Evolutionary conservation across 257 asterid genomes (phyloP), one percentile per base, ranked within the genome.

Genomic region (Solanum tarijense): DNA sequence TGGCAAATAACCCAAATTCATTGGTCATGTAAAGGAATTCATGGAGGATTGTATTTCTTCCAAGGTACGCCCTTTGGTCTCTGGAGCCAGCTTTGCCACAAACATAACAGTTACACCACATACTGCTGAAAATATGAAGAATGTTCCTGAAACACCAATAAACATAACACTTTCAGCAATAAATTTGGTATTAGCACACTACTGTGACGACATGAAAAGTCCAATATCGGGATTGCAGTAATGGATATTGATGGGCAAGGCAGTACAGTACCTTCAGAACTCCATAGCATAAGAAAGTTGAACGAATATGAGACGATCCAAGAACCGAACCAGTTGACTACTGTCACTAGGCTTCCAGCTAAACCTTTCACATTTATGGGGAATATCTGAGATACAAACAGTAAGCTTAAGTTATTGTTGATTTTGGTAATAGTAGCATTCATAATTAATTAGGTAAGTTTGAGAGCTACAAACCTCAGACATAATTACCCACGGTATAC

Each of bases 401-500:
- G 27, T 62, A 35, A 12, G 58, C 27, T 84, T 43, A 79, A 79
- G 12, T 46, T 25, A 3, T 36, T 25, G 38, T 43, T 43, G 85
- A 16, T 29, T 43, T 46, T 9, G 10, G 25, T 2, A 43, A 1
- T 27, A 46, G 66, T 36, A 79, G 2, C 4, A 29, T 48, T 46
- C 7, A 46, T 10, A 81, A 5, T 11, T 14, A 38, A 85, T 62
- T 29, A 14, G 58, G 87, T 38, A 39, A 21, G 3, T 16, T 39
- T 10, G 13, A n/a, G 68, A 83, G 20, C 23, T 10, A 73, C 48
- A 36, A 76, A 96, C 99, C 98, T 97, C 98, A 4, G 99, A 96
- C 98, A 94, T 96, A 79, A 97, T 93, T 87, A 97, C 96, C 98
- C 98, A 96, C 9, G 99, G 99, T 84, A 95, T 93, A 52, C 95